Percentiles rank a stretch among this genome's conserved stretches.
These are phyloP conservation scores for Ramicandelaber brevisporus DNA, from an alignment of 192 early-diverging fungal genomes.

Conservation along the genomic window DNA sequence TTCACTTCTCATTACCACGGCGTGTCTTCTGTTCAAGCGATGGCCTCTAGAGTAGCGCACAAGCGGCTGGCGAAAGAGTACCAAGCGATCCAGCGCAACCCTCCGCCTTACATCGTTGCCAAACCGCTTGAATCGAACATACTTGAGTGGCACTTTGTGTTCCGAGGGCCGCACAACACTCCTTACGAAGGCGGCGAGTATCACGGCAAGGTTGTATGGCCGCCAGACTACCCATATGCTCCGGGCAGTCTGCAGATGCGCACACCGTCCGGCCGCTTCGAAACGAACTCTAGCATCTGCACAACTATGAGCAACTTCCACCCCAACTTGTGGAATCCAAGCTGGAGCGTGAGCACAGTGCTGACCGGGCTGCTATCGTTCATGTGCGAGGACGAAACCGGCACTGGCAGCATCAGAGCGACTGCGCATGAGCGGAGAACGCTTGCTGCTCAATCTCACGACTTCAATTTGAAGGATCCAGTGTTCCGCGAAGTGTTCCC, in stretches of 20 bases:
- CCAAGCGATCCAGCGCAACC: conserved; percentile 43
- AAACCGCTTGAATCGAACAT: conserved; percentile 87
- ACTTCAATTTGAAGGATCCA: conserved; percentile 45
- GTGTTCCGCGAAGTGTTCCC: conserved; percentile 68
- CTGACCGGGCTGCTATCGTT: conserved; percentile 85
- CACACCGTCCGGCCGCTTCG: conserved; percentile 72
- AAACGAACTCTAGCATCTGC: conserved; percentile 75
- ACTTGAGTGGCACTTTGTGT: conserved; percentile 96
- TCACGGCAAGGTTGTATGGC: conserved; percentile 82
- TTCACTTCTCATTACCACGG: too few relatives aligned
- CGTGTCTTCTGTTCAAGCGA: conserved; percentile 11
- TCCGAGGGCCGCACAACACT: conserved; percentile 86
- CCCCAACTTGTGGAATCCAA: conserved; percentile 82
- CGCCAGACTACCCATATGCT: conserved; percentile 88
- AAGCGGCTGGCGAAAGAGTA: conserved; percentile 63
- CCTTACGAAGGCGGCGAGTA: conserved; percentile 85
- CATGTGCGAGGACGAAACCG: conserved; percentile 87
- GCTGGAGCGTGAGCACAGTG: conserved; percentile 93
- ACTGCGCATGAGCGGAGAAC: conserved; percentile 48
- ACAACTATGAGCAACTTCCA: conserved; percentile 94
- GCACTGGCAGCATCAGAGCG: conserved; percentile 77
- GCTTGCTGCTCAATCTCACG: conserved; percentile 52
- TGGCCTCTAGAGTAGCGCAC: conserved; percentile 62
- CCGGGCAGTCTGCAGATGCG: conserved; percentile 65
- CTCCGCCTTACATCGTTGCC: conserved; percentile 70